Conservation (phyloP, 2,329 filamentous ascomycete genomes). For the Aspergillus proliferans region DNA sequence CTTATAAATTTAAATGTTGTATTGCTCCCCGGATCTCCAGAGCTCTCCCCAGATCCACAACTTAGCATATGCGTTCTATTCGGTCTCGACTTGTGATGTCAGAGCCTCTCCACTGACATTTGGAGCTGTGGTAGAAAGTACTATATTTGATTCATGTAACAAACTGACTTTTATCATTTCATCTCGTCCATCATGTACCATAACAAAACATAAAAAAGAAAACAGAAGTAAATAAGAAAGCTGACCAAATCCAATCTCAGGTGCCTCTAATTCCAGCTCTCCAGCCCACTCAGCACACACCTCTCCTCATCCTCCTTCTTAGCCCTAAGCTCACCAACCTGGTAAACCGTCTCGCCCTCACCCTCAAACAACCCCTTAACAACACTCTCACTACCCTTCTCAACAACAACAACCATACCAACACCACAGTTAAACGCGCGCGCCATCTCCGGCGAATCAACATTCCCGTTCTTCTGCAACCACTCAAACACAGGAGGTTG, state of each 20-base stretch:
- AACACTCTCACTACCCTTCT: constrained; percentile 54
- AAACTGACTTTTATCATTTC: too few species aligned
- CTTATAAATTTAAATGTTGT: background rate
- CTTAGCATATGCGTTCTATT: too few species aligned
- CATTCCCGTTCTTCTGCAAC: constrained; percentile 67
- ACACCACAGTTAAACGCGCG: constrained; percentile 92
- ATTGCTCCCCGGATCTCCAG: too few species aligned
- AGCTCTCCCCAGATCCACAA: too few species aligned
- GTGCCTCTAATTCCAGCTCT: constrained; percentile 34
- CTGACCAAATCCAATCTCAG: background rate
- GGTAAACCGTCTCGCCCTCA: constrained; percentile 70
- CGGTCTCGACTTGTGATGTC: too few species aligned
- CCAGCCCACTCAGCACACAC: constrained; percentile 58
- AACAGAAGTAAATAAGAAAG: constrained; percentile 1
- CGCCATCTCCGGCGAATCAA: constrained; percentile 73
- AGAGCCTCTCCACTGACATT: background rate
- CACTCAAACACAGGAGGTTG: constrained; percentile 77
- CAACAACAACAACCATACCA: constrained; percentile 87
- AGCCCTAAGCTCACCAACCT: constrained; percentile 64
- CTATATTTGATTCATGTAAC: background rate
- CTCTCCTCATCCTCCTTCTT: constrained; percentile 49
- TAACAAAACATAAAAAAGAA: constrained; percentile 5
- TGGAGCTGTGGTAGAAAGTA: background rate
- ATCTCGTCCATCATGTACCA: too few species aligned
- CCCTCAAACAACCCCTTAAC: constrained; percentile 56